Evolutionary conservation across 2,329 filamentous ascomycete genomes (phyloP).

Genomic region (Lachnellula hyalina): DNA sequence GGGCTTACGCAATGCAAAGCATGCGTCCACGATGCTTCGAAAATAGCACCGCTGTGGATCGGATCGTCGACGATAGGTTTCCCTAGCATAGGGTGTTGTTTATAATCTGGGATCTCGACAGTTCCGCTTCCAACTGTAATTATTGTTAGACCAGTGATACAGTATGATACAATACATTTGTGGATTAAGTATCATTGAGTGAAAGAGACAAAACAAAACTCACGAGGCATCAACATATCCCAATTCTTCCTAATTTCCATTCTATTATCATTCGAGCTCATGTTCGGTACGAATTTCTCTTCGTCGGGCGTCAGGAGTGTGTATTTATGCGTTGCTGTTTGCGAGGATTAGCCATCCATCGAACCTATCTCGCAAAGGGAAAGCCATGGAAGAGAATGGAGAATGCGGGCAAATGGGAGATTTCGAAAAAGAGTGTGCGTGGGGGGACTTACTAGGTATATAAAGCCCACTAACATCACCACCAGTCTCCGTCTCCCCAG

Average conservation of each 20-base stretch:
- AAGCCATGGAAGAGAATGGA: too few species aligned
- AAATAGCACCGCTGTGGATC: constrained; percentile 27
- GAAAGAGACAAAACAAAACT: not conserved
- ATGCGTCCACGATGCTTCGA: constrained; percentile 33
- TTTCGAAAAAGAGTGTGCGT: too few species aligned
- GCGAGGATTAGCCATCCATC: not conserved
- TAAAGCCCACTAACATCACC: constrained; percentile 33
- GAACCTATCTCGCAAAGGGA: too few species aligned
- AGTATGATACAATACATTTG: not conserved
- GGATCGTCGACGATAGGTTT: constrained; percentile 30
- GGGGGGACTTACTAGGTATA: constrained; percentile 23
- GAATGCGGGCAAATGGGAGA: too few species aligned
- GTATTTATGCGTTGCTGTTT: constrained; percentile 24
- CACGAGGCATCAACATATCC: constrained; percentile 32
- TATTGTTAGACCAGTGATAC: not conserved
- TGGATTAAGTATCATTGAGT: too few species aligned
- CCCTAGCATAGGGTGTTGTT: constrained; percentile 30
- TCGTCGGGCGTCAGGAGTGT: constrained; percentile 27
- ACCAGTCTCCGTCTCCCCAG: constrained; percentile 28
- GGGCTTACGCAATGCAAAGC: constrained; percentile 29
- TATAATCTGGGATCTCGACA: constrained; percentile 29
- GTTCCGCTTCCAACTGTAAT: constrained; percentile 28
- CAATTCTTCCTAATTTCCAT: constrained; percentile 30
- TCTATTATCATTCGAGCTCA: constrained; percentile 27
- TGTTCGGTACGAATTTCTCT: constrained; percentile 31